Evolutionary conservation across 441 rosid genomes (phyloP).

Genomic region (Pelargonium citronellum): DNA sequence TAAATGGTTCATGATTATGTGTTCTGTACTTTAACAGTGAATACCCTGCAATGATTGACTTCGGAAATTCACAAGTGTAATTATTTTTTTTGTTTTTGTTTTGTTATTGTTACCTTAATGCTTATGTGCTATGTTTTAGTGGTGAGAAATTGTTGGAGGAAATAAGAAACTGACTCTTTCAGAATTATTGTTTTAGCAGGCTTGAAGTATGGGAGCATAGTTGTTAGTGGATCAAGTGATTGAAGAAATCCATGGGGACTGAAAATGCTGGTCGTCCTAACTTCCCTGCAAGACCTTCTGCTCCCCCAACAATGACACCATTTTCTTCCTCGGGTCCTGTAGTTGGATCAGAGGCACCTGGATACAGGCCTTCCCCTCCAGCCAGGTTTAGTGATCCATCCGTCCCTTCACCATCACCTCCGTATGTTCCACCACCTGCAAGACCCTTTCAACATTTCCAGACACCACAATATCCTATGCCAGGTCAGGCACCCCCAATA

Average conservation of each 20-base stretch:
- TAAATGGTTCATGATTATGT: background rate
- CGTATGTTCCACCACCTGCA: slow-evolving; percentile 34
- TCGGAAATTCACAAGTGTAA: background rate
- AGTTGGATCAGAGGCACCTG: slow-evolving; percentile 40
- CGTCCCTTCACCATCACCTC: slow-evolving; percentile 32
- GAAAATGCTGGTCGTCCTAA: slow-evolving; percentile 64
- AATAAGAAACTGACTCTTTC: background rate
- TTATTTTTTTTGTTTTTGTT: background rate
- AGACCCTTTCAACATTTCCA: slow-evolving; percentile 46
- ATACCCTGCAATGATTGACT: background rate
- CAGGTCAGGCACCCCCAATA: slow-evolving; percentile 47
- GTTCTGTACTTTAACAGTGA: background rate
- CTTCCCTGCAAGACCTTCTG: slow-evolving; percentile 49
- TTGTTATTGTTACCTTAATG: background rate
- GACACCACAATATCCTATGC: slow-evolving; percentile 44
- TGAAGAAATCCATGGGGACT: slow-evolving; percentile 50
- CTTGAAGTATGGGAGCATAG: slow-evolving; percentile 34
- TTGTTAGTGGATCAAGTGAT: slow-evolving; percentile 12
- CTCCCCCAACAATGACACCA: slow-evolving; percentile 50
- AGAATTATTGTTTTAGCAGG: slow-evolving; percentile 31
- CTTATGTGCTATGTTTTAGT: background rate
- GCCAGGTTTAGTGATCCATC: slow-evolving; percentile 39
- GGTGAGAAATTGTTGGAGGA: background rate
- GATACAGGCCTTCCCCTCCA: slow-evolving; percentile 45
- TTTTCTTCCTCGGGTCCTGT: slow-evolving; percentile 54